These are phyloP conservation scores for Xenoacremonium recifei DNA, from an alignment of 2,329 filamentous ascomycete genomes.

Conservation along the genomic window DNA sequence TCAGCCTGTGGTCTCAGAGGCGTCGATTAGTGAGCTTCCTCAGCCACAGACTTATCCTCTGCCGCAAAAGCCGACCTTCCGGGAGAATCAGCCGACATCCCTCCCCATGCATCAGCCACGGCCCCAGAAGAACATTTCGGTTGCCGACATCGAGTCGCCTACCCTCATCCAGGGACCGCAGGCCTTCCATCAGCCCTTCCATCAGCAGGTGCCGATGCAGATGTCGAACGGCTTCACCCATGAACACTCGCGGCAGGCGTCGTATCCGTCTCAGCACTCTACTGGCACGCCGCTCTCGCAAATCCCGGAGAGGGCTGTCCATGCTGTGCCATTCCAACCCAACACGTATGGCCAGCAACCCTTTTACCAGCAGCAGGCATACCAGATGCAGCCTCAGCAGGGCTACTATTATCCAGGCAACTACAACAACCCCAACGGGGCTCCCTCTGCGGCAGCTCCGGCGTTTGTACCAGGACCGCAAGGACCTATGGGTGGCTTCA, in stretches of 20 bases:
- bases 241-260: conserved; percentile 65
- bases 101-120: conserved; percentile 89
- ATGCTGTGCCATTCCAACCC: conserved; percentile 86
- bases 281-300: conserved; percentile 82
- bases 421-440: conserved; percentile 48
- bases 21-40: conserved; percentile 51
- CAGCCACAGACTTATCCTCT: conserved; percentile 59
- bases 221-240: conserved; percentile 57
- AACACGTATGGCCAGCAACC: conserved; percentile 59
- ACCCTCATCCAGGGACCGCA: conserved; percentile 58
- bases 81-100: conserved; percentile 51
- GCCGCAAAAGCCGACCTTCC: conserved; percentile 56
- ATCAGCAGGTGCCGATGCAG: conserved; percentile 86
- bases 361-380: conserved; percentile 54
- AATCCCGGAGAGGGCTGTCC: conserved; percentile 88
- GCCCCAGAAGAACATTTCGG: conserved; percentile 90
- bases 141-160: conserved; percentile 89
- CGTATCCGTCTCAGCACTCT: conserved; percentile 68
- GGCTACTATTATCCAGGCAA: conserved; percentile 68
- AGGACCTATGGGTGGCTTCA: conserved; percentile 37
- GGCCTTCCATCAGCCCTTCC: conserved; percentile 88
- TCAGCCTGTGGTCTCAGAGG: conserved; percentile 16
- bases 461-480: conserved; percentile 59
- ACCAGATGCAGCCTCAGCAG: conserved; percentile 43
- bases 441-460: conserved; percentile 50